These are phyloP conservation scores for Globisporangium polare DNA, from an alignment of 352 stramenopile genomes.

Conservation along the genomic window DNA sequence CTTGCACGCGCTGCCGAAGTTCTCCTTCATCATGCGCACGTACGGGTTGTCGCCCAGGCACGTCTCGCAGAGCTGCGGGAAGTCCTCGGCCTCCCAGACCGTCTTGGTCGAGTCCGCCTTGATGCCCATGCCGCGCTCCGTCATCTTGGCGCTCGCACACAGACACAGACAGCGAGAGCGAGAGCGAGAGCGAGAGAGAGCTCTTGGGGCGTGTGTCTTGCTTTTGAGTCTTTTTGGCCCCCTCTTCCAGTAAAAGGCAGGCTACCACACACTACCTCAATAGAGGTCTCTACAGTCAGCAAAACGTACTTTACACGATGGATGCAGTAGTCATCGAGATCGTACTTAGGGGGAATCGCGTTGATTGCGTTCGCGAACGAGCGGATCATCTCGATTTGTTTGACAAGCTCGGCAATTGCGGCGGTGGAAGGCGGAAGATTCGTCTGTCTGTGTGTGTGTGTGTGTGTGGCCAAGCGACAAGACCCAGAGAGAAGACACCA, in stretches of 20 bases:
- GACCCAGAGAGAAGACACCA: background rate
- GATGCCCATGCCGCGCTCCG: constrained; percentile 83
- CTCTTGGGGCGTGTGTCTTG: too few species aligned
- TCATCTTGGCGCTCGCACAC: constrained; percentile 32
- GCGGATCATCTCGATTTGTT: background rate
- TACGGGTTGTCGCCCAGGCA: constrained; percentile 99
- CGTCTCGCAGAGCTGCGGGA: constrained; percentile 97
- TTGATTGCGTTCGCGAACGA: constrained; percentile 1
- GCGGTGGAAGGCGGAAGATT: background rate
- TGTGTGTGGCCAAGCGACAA: background rate
- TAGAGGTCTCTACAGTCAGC: background rate
- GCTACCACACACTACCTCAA: background rate
- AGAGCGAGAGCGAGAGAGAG: too few species aligned
- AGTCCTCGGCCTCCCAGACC: constrained; percentile 93
- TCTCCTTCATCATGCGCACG: constrained; percentile 98
- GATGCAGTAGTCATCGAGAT: background rate
- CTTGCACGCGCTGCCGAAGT: constrained; percentile 96
- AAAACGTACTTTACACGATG: background rate
- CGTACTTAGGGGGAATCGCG: background rate
- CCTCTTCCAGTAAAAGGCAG: constrained; percentile 9
- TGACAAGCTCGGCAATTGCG: background rate
- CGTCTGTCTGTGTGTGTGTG: background rate
- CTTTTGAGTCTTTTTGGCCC: constrained; percentile 12
- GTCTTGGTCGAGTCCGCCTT: constrained; percentile 87
- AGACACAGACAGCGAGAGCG: background rate